Evolutionary conservation across 2,329 filamentous ascomycete species (phyloP).

Genomic region (Aureobasidium melanogenum): DNA sequence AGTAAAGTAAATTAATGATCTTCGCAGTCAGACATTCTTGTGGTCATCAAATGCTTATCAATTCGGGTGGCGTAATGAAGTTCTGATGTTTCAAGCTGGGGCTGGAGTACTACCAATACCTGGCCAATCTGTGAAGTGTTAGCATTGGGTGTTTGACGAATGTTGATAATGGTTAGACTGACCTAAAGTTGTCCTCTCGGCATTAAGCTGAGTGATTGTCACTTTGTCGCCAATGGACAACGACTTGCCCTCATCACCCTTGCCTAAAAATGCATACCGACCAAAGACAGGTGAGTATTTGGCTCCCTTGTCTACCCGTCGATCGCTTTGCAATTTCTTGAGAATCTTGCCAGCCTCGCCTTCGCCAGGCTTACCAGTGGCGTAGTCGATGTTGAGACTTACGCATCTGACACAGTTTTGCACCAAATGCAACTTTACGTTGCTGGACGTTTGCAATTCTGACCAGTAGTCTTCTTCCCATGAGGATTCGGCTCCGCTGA

Average conservation of each 20-base stretch:
- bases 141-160: neutral
- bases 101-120: neutral
- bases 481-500: slow-evolving; percentile 30
- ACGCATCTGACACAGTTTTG: slow-evolving; percentile 39
- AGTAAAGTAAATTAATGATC: too few relatives aligned
- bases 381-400: slow-evolving; percentile 40
- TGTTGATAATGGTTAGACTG: slow-evolving; percentile 17
- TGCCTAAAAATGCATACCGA: slow-evolving; percentile 34
- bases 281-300: slow-evolving; percentile 43
- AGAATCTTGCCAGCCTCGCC: slow-evolving; percentile 33
- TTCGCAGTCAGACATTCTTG: neutral
- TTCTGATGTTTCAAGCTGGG: neutral
- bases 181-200: slow-evolving; percentile 36
- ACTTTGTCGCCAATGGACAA: slow-evolving; percentile 37
- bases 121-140: neutral
- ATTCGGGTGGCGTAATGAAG: neutral
- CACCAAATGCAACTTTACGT: slow-evolving; percentile 27
- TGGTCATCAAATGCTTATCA: too few relatives aligned
- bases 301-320: slow-evolving; percentile 35
- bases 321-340: slow-evolving; percentile 36
- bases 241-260: slow-evolving; percentile 22
- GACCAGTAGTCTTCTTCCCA: slow-evolving; percentile 42
- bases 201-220: slow-evolving; percentile 30
- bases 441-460: slow-evolving; percentile 24
- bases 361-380: slow-evolving; percentile 32